Percentiles rank a stretch among this genome's conserved stretches.
These are phyloP conservation scores for Casaregolazyma suthepensis DNA, from an alignment of 1,139 yeast genomes.

Conservation along the genomic window DNA sequence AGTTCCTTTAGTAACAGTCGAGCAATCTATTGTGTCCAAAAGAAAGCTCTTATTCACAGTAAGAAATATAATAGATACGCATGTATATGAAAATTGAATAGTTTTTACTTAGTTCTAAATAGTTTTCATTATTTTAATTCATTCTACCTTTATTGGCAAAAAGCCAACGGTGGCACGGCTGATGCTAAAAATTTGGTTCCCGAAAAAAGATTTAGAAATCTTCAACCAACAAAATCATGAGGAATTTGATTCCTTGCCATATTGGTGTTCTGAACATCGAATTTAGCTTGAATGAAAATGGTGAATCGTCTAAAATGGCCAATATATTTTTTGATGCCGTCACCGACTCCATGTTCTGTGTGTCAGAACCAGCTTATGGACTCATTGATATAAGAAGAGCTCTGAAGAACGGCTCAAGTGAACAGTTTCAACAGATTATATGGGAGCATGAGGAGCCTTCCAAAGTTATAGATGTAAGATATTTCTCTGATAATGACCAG, in stretches of 20 bases:
- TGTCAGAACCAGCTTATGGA: slow-evolving; percentile 51
- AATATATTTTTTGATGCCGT: slow-evolving; percentile 69
- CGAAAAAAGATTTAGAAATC: slow-evolving; percentile 3
- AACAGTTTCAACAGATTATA: slow-evolving; percentile 11
- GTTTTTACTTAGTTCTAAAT: no score
- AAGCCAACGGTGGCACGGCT: not conserved
- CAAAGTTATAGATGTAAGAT: slow-evolving; percentile 30
- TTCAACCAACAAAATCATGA: slow-evolving; percentile 17
- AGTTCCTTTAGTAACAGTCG: no score
- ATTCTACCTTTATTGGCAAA: not conserved
- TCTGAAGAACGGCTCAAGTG: slow-evolving; percentile 8
- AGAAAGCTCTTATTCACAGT: no score
- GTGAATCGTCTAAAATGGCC: not conserved
- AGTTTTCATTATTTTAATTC: no score
- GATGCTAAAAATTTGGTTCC: not conserved
- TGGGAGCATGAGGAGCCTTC: slow-evolving; percentile 10
- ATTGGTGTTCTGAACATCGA: slow-evolving; percentile 17
- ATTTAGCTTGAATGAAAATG: slow-evolving; percentile 4
- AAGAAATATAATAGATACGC: no score
- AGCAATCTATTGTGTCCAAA: no score
- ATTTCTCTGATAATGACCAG: slow-evolving; percentile 26
- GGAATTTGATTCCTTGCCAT: slow-evolving; percentile 29
- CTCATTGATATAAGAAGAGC: slow-evolving; percentile 16
- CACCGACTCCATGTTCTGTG: slow-evolving; percentile 66
- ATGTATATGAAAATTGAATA: no score